phyloP scores from a whole-genome alignment of 2,329 filamentous ascomycete species.

The Paecilomyces formosus region DNA sequence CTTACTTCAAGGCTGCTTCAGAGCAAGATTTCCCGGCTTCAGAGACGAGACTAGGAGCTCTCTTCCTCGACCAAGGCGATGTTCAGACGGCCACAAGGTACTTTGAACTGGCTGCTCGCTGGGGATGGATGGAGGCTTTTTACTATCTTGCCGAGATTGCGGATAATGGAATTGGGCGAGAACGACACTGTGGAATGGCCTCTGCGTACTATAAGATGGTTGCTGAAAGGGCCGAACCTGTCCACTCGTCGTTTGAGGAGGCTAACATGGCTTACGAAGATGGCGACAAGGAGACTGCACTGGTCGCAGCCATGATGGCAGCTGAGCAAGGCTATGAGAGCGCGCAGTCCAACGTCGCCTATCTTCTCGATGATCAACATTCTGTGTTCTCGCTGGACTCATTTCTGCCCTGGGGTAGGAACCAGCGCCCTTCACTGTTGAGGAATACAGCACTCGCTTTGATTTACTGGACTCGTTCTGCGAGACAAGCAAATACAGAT shows the following conservation, averaged over 20 bases:
- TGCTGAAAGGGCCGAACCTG: conserved; percentile 62
- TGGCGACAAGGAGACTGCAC: conserved; percentile 70
- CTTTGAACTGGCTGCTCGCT: conserved; percentile 77
- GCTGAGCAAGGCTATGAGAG: conserved; percentile 89
- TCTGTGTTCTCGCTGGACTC: conserved; percentile 53
- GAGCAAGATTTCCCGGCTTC: conserved; percentile 75
- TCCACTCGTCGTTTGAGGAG: conserved; percentile 73
- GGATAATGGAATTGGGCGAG: conserved; percentile 69
- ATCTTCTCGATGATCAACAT: conserved; percentile 67
- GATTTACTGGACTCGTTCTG: conserved; percentile 91
- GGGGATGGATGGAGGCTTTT: conserved; percentile 78
- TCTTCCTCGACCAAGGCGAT: conserved; percentile 86
- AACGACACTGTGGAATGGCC: conserved; percentile 69
- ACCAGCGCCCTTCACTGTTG: conserved; percentile 39
- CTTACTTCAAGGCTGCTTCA: conserved; percentile 69
- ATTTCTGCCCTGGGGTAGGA: conserved; percentile 42
- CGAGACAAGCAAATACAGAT: conserved; percentile 87
- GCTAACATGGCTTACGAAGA: conserved; percentile 75
- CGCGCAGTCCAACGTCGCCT: conserved; percentile 84
- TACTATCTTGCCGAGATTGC: conserved; percentile 89
- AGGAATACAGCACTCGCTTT: conserved; percentile 62
- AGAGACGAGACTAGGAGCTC: conserved; percentile 71
- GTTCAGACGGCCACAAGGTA: conserved; percentile 72
- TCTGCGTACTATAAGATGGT: conserved; percentile 77
- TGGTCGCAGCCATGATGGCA: conserved; percentile 76